phyloP scores from a whole-genome alignment of 176 grass and related monocot genomes.

The Aegilops umbellulata region DNA sequence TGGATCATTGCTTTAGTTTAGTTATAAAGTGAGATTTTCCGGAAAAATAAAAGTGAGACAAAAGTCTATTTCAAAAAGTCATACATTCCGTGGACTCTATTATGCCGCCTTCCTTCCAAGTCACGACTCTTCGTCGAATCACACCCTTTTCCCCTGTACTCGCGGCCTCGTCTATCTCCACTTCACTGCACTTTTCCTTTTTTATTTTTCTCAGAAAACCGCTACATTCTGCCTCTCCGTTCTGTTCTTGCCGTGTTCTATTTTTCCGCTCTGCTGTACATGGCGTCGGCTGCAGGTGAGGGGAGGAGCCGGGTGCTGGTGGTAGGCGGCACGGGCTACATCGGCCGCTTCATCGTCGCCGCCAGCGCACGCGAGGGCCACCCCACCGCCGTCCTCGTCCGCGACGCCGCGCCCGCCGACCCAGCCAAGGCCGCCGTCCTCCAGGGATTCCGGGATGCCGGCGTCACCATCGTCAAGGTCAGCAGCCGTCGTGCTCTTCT shows the following conservation, averaged over 20 bases:
- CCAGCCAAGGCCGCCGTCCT: slow-evolving; percentile 44
- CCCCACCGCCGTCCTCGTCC: slow-evolving; percentile 47
- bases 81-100: too few relatives aligned
- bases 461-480: slow-evolving; percentile 50
- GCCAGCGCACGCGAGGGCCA: slow-evolving; percentile 53
- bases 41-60: too few relatives aligned
- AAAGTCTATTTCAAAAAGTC: too few relatives aligned
- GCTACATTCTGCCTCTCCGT: not conserved
- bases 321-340: slow-evolving; percentile 55
- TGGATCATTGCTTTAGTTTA: too few relatives aligned
- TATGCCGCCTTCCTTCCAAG: not conserved
- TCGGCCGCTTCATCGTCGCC: slow-evolving; percentile 44
- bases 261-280: not conserved
- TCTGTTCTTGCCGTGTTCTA: not conserved
- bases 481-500: not conserved
- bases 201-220: not conserved
- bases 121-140: not conserved
- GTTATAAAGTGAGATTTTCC: too few relatives aligned
- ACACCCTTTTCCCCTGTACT: not conserved
- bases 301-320: slow-evolving; percentile 55
- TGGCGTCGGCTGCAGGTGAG: slow-evolving; percentile 9
- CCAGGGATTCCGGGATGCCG: slow-evolving; percentile 48
- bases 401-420: slow-evolving; percentile 29
- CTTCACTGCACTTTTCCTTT: not conserved
- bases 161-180: not conserved